Evolutionary conservation across 2,329 filamentous ascomycete species (phyloP).

Genomic region (Onygena corvina): DNA sequence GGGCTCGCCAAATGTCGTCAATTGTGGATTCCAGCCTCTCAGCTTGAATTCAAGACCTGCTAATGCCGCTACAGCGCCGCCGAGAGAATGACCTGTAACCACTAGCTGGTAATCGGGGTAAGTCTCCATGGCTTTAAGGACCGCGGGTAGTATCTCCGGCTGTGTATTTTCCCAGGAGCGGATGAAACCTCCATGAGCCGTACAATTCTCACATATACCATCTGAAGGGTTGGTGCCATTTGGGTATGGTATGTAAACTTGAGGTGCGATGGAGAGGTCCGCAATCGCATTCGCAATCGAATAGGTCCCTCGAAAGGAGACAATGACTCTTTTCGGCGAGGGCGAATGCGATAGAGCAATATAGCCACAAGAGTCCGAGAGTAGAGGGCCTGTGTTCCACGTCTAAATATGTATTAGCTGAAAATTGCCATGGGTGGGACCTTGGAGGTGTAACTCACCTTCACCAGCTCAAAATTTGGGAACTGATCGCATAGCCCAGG

Average conservation of each 20-base stretch:
- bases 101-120: slow-evolving; percentile 63
- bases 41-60: slow-evolving; percentile 70
- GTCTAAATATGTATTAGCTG: slow-evolving; percentile 36
- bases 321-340: slow-evolving; percentile 53
- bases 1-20: slow-evolving; percentile 92
- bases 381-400: slow-evolving; percentile 78
- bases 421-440: neutral
- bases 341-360: slow-evolving; percentile 69
- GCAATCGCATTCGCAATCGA: slow-evolving; percentile 83
- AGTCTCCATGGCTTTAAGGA: slow-evolving; percentile 47
- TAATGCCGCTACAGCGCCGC: slow-evolving; percentile 80
- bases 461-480: slow-evolving; percentile 62
- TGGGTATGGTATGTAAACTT: slow-evolving; percentile 74
- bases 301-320: slow-evolving; percentile 91
- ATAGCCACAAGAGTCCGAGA: slow-evolving; percentile 89
- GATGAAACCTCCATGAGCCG: slow-evolving; percentile 84
- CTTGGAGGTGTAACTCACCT: slow-evolving; percentile 29
- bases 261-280: slow-evolving; percentile 78
- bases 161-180: slow-evolving; percentile 70
- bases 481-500: slow-evolving; percentile 78
- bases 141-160: slow-evolving; percentile 52
- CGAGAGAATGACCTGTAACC: slow-evolving; percentile 81
- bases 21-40: slow-evolving; percentile 59
- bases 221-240: slow-evolving; percentile 32
- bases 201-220: slow-evolving; percentile 65